Percentiles rank a stretch among this genome's conserved stretches.
These are phyloP conservation scores for Vitis hybrid DNA, from an alignment of 177 flowering plant species.

Conservation along the genomic window DNA sequence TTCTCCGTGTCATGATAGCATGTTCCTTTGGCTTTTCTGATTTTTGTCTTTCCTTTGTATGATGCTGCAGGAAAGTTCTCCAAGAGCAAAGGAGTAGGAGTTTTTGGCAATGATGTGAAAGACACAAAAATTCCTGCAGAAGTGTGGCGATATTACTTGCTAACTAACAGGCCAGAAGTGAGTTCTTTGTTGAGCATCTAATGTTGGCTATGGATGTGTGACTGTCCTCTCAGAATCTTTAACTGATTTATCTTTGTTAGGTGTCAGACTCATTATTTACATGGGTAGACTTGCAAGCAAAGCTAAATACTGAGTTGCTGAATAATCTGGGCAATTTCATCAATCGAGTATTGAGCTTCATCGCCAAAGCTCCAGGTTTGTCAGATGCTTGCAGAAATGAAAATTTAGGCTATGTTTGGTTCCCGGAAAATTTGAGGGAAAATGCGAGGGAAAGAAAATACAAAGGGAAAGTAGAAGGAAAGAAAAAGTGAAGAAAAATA, in stretches of 20 bases:
- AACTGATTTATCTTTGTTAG: constrained; percentile 30
- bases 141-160: constrained; percentile 97
- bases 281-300: constrained; percentile 94
- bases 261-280: constrained; percentile 90
- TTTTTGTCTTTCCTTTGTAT: background rate
- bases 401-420: background rate
- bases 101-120: constrained; percentile 97
- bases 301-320: constrained; percentile 83
- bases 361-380: constrained; percentile 80
- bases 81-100: constrained; percentile 94
- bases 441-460: no score
- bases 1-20: no score
- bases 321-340: constrained; percentile 88
- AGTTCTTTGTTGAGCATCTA: background rate
- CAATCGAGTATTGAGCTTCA: constrained; percentile 88
- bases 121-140: constrained; percentile 88
- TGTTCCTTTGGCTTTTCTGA: no score
- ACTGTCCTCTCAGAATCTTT: background rate
- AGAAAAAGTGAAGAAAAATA: no score
- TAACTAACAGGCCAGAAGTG: constrained; percentile 76
- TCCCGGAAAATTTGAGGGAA: no score
- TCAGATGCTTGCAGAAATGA: background rate
- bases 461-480: no score
- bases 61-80: constrained; percentile 83
- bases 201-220: background rate